Base-by-base conservation (phyloP, 129 eudicot genomes). In the Logfia minima region DNA sequence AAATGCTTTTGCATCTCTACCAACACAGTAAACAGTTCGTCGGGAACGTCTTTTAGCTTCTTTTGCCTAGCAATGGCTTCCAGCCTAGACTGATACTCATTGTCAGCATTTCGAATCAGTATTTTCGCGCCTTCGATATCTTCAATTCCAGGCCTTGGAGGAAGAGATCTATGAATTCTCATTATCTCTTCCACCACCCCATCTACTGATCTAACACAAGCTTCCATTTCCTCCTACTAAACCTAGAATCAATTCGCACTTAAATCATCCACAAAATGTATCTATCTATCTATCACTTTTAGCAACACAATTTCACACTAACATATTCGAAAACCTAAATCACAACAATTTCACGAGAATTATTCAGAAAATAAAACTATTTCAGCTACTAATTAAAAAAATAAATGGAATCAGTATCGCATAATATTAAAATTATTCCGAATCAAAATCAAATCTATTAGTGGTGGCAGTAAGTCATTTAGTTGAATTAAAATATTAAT, bases 141-240 rank as follows among this genome's bases (percentile, higher is more conserved):
- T n/a, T 92, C 98, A 66, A 92, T 82, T 45, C 78, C 94, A 29
- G 96, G 96, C 68, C 98, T 77, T 16, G 83, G 58, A 24, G 98
- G 96, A 17, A 90, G 79, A 45, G 86, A 85, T 81, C 85, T 85
- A 81, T 88, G 94, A 31, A 85, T 77, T 72, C 89, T 90, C 89
- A 87, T 92, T 18, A 92, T 88, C 83, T 86, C 92, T 35, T 78
- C 91, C 81, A 92, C 98, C 62, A 83, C 92, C 29, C 82, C 88
- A 32, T 92, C 98, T 7, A 70, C 61, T 56, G 92, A 76, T 84
- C 83, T 90, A 41, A 64, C 84, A 48, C n/a, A 48, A 48, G n/a
- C n/a, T 48, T 48, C 55, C 55, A 48, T 48, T 48, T 13, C 18
- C 18, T 48, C n/a, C 18, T 48, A 13, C 55, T 45, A 45, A 45